phyloP scores from a whole-genome alignment of 306 rosid genomes.

The Cicer judaicum region DNA sequence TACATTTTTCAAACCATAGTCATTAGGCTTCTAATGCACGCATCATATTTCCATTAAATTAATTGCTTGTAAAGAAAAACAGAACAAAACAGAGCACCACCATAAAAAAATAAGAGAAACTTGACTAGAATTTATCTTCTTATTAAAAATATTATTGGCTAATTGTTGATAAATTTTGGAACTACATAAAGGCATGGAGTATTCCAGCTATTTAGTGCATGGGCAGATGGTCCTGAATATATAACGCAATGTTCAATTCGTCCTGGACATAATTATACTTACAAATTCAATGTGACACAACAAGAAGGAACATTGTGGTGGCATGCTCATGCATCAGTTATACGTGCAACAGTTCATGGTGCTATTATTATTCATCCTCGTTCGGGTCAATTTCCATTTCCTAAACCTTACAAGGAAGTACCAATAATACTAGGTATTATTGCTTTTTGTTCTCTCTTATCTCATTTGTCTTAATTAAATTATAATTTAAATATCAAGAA shows the following conservation, averaged over 20 bases:
- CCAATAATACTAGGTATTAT: conserved; percentile 40
- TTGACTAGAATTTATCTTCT: background rate
- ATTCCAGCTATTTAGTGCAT: conserved; percentile 53
- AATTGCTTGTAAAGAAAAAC: no score
- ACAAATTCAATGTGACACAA: conserved; percentile 52
- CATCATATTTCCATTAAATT: no score
- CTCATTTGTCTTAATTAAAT: background rate
- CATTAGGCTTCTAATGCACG: no score
- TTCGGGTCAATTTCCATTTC: conserved; percentile 41
- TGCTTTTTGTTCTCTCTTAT: background rate
- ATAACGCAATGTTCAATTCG: conserved; percentile 68
- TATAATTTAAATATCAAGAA: background rate
- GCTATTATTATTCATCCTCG: conserved; percentile 58
- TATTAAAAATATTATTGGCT: background rate
- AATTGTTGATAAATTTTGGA: background rate
- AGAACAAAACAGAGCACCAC: no score
- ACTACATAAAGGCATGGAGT: conserved; percentile 57
- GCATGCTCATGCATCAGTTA: conserved; percentile 64
- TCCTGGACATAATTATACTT: conserved; percentile 42
- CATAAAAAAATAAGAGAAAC: no score
- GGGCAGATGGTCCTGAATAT: conserved; percentile 73
- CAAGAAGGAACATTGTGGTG: conserved; percentile 85
- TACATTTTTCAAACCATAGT: background rate
- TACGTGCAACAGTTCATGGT: conserved; percentile 69
- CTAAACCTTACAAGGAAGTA: conserved; percentile 48